phyloP scores from a whole-genome alignment of 2,329 filamentous ascomycete genomes.

The Pyricularia sp. region DNA sequence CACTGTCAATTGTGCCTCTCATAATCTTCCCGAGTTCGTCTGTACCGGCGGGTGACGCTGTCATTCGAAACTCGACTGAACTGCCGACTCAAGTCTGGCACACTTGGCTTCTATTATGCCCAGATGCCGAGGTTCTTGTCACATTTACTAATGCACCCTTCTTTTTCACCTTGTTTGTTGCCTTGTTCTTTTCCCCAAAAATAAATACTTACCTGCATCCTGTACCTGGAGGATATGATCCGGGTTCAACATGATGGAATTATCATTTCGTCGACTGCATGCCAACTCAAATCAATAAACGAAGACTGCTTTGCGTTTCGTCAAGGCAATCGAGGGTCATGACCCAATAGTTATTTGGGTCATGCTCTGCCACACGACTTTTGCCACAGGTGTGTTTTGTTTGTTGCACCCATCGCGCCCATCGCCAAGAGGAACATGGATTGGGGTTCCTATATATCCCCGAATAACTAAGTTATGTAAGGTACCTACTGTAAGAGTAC shows the following conservation, averaged over 20 bases:
- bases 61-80: not conserved
- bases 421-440: no score
- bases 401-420: not conserved
- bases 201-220: not conserved
- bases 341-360: not conserved
- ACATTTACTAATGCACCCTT: not conserved
- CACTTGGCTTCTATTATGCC: not conserved
- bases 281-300: not conserved
- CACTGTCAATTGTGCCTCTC: not conserved
- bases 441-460: no score
- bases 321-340: not conserved
- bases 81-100: not conserved
- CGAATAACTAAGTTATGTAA: no score
- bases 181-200: no score
- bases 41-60: not conserved
- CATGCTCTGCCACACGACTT: not conserved
- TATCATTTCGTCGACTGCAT: not conserved
- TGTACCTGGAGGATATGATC: not conserved
- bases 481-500: no score
- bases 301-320: not conserved
- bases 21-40: not conserved
- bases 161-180: no score
- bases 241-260: not conserved
- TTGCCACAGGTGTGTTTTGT: not conserved
- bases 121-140: not conserved